Conservation (phyloP, 140 eudicot genomes). For the Cichorium intybus region DNA sequence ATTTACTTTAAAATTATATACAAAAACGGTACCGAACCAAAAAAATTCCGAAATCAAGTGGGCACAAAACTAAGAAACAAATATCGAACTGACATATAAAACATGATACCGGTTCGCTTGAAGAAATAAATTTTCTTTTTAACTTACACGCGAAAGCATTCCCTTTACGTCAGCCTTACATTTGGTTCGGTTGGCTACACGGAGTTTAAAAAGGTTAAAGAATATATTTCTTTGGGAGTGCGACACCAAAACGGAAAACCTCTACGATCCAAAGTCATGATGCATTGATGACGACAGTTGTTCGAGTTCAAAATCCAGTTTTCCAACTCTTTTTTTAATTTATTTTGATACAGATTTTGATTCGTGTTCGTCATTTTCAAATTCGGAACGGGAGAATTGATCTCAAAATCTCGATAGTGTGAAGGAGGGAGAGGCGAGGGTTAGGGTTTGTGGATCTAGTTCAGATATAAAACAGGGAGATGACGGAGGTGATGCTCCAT, state of each 20-base stretch:
- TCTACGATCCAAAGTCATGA: constrained; percentile 1
- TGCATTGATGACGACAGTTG: background rate
- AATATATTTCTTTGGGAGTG: constrained; percentile 2
- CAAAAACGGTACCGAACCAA: no score
- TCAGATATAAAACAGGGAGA: constrained; percentile 24
- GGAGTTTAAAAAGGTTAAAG: background rate
- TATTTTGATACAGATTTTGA: background rate
- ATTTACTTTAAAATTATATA: no score
- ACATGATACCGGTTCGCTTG: no score
- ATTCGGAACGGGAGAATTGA: background rate
- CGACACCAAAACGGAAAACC: constrained; percentile 17
- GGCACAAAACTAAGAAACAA: no score
- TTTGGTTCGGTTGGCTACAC: background rate
- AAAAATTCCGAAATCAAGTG: no score
- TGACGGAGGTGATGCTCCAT: constrained; percentile 87
- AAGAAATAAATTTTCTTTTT: no score
- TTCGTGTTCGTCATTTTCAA: constrained; percentile 1
- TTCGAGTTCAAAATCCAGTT: constrained; percentile 14
- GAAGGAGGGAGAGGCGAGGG: background rate
- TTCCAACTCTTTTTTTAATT: background rate
- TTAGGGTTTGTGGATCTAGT: constrained; percentile 34
- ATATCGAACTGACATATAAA: no score
- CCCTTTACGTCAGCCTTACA: constrained; percentile 17
- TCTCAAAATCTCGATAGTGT: background rate
- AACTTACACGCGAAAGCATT: background rate